Base-by-base conservation (phyloP, 192 early-diverging fungal species). In the Phycomyces blakesleeanus region DNA sequence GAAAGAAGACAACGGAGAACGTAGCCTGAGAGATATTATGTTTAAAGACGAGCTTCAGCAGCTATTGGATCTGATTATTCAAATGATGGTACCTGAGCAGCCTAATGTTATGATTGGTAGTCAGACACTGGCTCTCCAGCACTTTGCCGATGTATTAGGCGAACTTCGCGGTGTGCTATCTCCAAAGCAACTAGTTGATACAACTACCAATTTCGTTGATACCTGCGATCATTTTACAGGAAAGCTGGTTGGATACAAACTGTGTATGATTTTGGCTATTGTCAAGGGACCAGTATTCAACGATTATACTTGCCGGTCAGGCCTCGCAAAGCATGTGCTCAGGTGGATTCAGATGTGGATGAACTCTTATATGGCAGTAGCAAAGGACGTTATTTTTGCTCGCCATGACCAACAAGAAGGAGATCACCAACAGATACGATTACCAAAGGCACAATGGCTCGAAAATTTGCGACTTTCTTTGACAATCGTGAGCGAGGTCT, bases 101-200 rank as follows among this genome's bases (percentile, higher is more conserved):
- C 84, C 84, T 4, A 80, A 63, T 15, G 69, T 73, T 9, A 73
- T 86, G 51, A 82, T 84, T 50, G 85, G 75, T 21, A 78, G 82
- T 5, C 88, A 89, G 49, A 82, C 82, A 25, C 67, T 89, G 12
- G 69, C 80, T 21, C 59, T 82, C 5, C 78, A 82, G 53, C 73
- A 77, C 55, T 80, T 81, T 57, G 66, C 72, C 10, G 69, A 67
- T 39, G 58, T 78, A 21, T 39, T 82, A n/a, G 16, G 57, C 3
- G 80, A 87, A 27, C 41, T 82, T 12, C 49, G 61, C 1, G 51
- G 55, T 24, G 64, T 72, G 5, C 76, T 78, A 37, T 52, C 59
- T 1, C 58, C 73, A 8, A 55, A 58, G 20, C 69, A 80, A 42
- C 34, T 78, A 1, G 66, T 72, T 7, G 56, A 72, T 25, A 68